Evolutionary conservation across 2,329 filamentous ascomycete species (phyloP), one percentile per base, ranked within the genome.

Genomic region (Didymella pinodella): DNA sequence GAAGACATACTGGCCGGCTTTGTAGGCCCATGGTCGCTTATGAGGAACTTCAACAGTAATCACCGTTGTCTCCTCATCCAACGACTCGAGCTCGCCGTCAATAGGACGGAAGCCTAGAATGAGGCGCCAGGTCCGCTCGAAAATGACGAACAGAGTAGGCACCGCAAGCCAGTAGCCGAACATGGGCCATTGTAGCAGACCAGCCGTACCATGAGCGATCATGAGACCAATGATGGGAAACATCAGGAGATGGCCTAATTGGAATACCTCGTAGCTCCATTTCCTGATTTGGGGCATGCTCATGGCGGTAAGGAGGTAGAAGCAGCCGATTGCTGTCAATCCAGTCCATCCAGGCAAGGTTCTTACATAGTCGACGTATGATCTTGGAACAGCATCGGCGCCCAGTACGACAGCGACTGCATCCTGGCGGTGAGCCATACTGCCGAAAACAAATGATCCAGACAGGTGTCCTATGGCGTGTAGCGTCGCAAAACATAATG

Each of bases 1-100:
- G 45, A 87, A 82, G 14, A 87, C 79, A 57, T 86, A 86, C 66
- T 86, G 84, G 0, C 84, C 84, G n/a, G 84, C 84, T 52, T 81
- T 79, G 66, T 85, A 86, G 38, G 77, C 78, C 83, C 82, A 85
- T 3, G 83, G 73, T 1, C 81, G 74, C 51, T 80, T 77, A 26
- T 76, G 78, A 0, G 82, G 84, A 7, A 84, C 82, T 4, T 79
- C 75, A 3, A 80, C 79, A 0, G 79, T 81, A 25, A 87, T 78
- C 25, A 79, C 76, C 1, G 86, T 80, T 0, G 84, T 85, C 45
- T 86, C 83, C 0, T 78, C 76, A 62, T 86, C 84, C 2, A 86
- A 72, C 1, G 85, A 66, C 44, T 81, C 77, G 18, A 85, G 68
- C 4, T 76, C 79, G 0, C 83, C 84, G 2, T 74, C 70, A n/a